phyloP scores from a whole-genome alignment of 23 red algal species.

The Gracilaria gracilis region DNA sequence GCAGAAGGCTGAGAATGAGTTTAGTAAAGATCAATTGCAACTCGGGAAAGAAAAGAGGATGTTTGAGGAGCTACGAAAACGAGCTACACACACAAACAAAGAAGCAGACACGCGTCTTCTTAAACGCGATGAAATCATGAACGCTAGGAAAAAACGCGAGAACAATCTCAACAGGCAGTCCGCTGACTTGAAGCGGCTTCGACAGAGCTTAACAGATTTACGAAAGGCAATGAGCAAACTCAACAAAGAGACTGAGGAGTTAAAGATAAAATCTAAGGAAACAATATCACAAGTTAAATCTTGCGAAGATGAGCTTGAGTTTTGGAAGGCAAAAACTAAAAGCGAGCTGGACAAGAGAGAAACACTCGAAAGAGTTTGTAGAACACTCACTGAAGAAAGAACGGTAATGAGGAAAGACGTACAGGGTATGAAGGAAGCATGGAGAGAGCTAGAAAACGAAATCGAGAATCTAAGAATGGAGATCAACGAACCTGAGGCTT shows the following conservation, averaged over 20 bases:
- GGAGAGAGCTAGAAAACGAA: constrained; percentile 54
- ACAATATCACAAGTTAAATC: constrained; percentile 49
- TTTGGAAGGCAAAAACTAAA: constrained; percentile 63
- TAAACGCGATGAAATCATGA: constrained; percentile 9
- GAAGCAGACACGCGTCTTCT: constrained; percentile 6
- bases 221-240: constrained; percentile 61
- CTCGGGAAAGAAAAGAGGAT: constrained; percentile 14
- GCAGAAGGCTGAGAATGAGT: constrained; percentile 13
- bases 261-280: constrained; percentile 53
- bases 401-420: constrained; percentile 64
- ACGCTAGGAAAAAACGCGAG: constrained; percentile 30
- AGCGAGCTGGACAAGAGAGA: constrained; percentile 62
- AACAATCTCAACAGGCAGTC: constrained; percentile 32
- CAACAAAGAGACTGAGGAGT: constrained; percentile 46
- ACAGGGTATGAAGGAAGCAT: constrained; percentile 46
- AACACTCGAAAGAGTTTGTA: constrained; percentile 39
- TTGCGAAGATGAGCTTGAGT: constrained; percentile 60
- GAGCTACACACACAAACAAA: not conserved
- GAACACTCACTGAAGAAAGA: constrained; percentile 66
- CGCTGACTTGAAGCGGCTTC: constrained; percentile 43
- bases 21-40: constrained; percentile 29
- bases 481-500: constrained; percentile 39
- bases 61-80: constrained; percentile 33
- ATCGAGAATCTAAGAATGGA: constrained; percentile 67
- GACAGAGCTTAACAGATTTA: constrained; percentile 34